Base-by-base conservation (phyloP, 2,329 filamentous ascomycete species). In the Dothiorella sarmentorum region DNA sequence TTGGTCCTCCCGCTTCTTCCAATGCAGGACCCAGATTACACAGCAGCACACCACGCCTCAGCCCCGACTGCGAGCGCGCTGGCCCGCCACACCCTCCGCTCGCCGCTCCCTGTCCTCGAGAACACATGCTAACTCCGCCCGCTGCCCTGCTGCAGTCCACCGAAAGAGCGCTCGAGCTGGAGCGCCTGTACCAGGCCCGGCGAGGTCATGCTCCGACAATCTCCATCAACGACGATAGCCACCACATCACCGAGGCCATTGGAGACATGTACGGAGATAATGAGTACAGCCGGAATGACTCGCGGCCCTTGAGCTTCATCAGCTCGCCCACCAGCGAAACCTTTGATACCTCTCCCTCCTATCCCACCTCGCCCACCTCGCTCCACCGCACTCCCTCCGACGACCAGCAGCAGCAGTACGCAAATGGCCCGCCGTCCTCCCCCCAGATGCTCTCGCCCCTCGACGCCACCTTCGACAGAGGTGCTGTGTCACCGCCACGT, bases 211-310 rank as follows among this genome's bases (percentile, higher is more conserved):
- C 76, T 64, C 78, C 83, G 62, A 82, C 85, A 65, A 77, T 86
- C 62, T 86, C 83, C 66, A 87, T 96, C 72, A 94, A 89, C 73
- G 91, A 96, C 75, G 89, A 92, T 61, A 91, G 83, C 76, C 91
- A 96, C 76, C 92, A 96, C 83, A 90, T 96, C 71, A 96, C 91
- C 59, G 92, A 96, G 74, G 89, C 91, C 61, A 96, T 96, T 74
- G 90, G 90, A 55, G 91, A 91, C 67, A 84, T 96, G 75, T 96
- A 97, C 75, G 90, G 89, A 68, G 88, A 90, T 69, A 84, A 86
- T 65, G 84, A 90, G 67, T 75, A 81, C 65, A 75, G 70, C 62
- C 78, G 75, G 65, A 76, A 78, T 67, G 82, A 84, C 65, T 83
- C 80, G 38, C 85, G 88, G 44, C 89, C 89, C 33, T 75, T 92